Percentiles rank a stretch among this genome's conserved stretches.
Evolutionary conservation across 2,329 filamentous ascomycete genomes (phyloP).

Genomic region (Aspergillus fumigatus): DNA sequence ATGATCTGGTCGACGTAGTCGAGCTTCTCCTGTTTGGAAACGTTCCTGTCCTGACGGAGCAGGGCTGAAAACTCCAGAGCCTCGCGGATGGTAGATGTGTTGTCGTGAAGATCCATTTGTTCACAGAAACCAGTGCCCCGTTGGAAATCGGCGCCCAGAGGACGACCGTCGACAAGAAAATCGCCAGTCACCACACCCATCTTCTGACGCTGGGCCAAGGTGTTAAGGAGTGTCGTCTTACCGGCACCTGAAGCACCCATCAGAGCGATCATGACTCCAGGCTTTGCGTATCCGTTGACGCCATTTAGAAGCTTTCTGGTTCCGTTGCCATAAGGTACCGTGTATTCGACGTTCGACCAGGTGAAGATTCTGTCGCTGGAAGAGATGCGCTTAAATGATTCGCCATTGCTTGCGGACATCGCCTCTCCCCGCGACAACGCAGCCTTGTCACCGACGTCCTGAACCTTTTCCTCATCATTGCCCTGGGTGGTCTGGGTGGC

Average conservation of each 20-base stretch:
- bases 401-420: slow-evolving; percentile 25
- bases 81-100: slow-evolving; percentile 62
- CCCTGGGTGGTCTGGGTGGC: slow-evolving; percentile 41
- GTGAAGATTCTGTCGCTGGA: slow-evolving; percentile 64
- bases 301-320: slow-evolving; percentile 61
- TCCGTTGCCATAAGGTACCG: slow-evolving; percentile 62
- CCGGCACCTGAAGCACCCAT: slow-evolving; percentile 80
- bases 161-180: slow-evolving; percentile 66
- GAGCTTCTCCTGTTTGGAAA: slow-evolving; percentile 57
- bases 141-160: slow-evolving; percentile 60
- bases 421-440: slow-evolving; percentile 26
- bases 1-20: slow-evolving; percentile 65
- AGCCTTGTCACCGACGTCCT: slow-evolving; percentile 22
- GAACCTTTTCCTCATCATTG: slow-evolving; percentile 57
- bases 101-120: slow-evolving; percentile 68
- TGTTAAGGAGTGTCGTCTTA: slow-evolving; percentile 79
- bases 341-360: slow-evolving; percentile 67
- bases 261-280: slow-evolving; percentile 72
- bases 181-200: slow-evolving; percentile 62
- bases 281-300: slow-evolving; percentile 73
- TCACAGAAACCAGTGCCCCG: slow-evolving; percentile 67
- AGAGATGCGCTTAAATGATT: slow-evolving; percentile 41
- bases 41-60: slow-evolving; percentile 54
- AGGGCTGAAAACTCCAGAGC: slow-evolving; percentile 66
- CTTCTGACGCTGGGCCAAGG: slow-evolving; percentile 66